These are phyloP conservation scores for Talaromyces sp. DNA, from an alignment of 2,329 filamentous ascomycete genomes.

Conservation along the genomic window DNA sequence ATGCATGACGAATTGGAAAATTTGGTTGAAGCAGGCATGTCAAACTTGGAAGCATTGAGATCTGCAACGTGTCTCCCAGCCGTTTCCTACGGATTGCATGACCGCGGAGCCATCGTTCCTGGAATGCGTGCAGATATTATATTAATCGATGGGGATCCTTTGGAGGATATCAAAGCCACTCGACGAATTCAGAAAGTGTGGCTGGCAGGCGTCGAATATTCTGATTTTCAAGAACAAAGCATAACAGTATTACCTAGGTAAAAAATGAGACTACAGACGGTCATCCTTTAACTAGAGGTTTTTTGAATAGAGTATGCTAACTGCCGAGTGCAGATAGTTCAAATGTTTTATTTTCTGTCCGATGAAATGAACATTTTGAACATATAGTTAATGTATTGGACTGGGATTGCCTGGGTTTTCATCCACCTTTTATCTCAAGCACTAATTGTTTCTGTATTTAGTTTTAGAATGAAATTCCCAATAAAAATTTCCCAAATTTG, in stretches of 20 bases:
- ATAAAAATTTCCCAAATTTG: not conserved
- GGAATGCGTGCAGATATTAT: slow-evolving; percentile 10
- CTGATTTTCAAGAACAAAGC: no score
- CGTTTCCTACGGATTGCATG: slow-evolving; percentile 19
- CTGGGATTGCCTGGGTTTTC: no score
- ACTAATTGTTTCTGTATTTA: no score
- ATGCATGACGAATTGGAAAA: slow-evolving; percentile 24
- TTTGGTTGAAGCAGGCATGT: slow-evolving; percentile 23
- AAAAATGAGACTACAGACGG: no score
- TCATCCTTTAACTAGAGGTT: no score
- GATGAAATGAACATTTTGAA: no score
- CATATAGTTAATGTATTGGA: no score
- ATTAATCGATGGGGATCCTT: slow-evolving; percentile 1
- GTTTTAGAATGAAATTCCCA: not conserved
- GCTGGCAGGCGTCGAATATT: not conserved
- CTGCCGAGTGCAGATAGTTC: no score
- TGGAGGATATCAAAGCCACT: slow-evolving; percentile 10
- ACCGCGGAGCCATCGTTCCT: slow-evolving; percentile 21
- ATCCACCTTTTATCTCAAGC: no score
- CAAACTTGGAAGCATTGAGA: slow-evolving; percentile 19
- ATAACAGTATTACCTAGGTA: no score
- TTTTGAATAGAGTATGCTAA: no score
- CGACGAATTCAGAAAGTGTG: not conserved
- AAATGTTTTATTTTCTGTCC: no score
- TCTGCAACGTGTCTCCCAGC: slow-evolving; percentile 23